Evolutionary conservation across 495 filamentous ascomycete genomes (phyloP).

Genomic region (Pseudoneurospora amorphoporcata): DNA sequence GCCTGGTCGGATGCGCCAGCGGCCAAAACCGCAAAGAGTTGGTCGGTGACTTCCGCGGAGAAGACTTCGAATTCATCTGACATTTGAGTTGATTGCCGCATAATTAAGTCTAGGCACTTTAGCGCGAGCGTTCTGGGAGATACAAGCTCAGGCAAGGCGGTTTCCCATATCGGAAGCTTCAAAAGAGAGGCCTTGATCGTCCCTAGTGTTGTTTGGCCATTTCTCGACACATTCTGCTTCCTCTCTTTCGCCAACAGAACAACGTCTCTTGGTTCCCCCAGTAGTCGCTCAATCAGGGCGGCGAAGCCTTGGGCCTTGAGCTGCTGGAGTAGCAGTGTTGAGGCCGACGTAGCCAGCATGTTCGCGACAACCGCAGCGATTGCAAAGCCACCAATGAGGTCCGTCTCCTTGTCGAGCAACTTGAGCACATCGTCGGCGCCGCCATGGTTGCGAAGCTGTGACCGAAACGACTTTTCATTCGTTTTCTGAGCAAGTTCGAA

Average conservation of each 20-base stretch:
- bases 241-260: slow-evolving; percentile 46
- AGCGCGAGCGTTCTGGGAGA: slow-evolving; percentile 55
- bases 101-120: slow-evolving; percentile 52
- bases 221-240: slow-evolving; percentile 58
- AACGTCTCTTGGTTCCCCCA: slow-evolving; percentile 45
- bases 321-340: slow-evolving; percentile 38
- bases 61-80: slow-evolving; percentile 42
- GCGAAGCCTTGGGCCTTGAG: slow-evolving; percentile 40
- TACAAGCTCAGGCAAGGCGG: slow-evolving; percentile 37
- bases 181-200: slow-evolving; percentile 40
- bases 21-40: slow-evolving; percentile 40
- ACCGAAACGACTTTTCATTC: slow-evolving; percentile 50
- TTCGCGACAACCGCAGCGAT: slow-evolving; percentile 45
- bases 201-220: slow-evolving; percentile 42
- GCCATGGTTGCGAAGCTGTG: slow-evolving; percentile 68
- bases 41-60: slow-evolving; percentile 36
- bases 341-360: slow-evolving; percentile 42
- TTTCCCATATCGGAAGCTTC: slow-evolving; percentile 46
- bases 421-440: slow-evolving; percentile 57
- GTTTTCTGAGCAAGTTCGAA: slow-evolving; percentile 68
- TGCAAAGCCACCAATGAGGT: slow-evolving; percentile 48
- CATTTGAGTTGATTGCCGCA: slow-evolving; percentile 41
- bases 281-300: slow-evolving; percentile 40
- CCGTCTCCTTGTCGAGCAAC: slow-evolving; percentile 40
- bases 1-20: slow-evolving; percentile 20